Base-by-base conservation (phyloP, 257 asterid genomes). In the Salvia rosmarinus region DNA sequence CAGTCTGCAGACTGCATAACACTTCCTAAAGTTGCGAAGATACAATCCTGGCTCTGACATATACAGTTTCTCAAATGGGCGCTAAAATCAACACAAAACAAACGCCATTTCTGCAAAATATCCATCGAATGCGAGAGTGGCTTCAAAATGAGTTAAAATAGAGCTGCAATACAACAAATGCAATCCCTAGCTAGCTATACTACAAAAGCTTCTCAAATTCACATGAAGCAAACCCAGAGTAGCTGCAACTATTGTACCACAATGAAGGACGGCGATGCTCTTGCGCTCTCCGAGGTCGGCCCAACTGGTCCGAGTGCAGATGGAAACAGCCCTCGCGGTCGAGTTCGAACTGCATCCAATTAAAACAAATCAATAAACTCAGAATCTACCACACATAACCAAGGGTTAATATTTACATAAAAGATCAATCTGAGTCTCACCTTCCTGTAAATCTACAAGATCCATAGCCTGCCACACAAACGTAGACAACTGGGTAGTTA, bases 371-470 rank as follows among this genome's bases (percentile, higher is more conserved):
- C 34, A 11, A 50, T 9, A 49, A 19, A 34, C 28, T 43, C 12
- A 40, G 8, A 50, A 54, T 52, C 11, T 56, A 54, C 23, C 21
- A 17, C 19, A 6, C 12, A 49, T 16, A 49, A 49, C 3, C 3
- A 25, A 49, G 21, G 21, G 52, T 34, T 16, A 11, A 16, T 20
- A 28, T 62, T 49, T 9, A 32, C 20, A 20, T 4, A 32, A 65
- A 28, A 43, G 47, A 65, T 19, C 20, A 40, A 77, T 50, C 20
- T 6, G 71, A 3, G 28, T 64, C 86, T 80, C 64, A 94, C 98
- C 96, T 90, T 86, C 96, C 96, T 0, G 86, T 65, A 75, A 89
- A 94, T 77, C 71, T 80, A 72, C 98, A 94, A 25, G 97, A 84
- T 72, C 91, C 92, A 46, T 88, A 79, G 71, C 98, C 97, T 90